These are phyloP conservation scores for Aethionema arabicum DNA, from an alignment of 345 rosid species.

Conservation along the genomic window DNA sequence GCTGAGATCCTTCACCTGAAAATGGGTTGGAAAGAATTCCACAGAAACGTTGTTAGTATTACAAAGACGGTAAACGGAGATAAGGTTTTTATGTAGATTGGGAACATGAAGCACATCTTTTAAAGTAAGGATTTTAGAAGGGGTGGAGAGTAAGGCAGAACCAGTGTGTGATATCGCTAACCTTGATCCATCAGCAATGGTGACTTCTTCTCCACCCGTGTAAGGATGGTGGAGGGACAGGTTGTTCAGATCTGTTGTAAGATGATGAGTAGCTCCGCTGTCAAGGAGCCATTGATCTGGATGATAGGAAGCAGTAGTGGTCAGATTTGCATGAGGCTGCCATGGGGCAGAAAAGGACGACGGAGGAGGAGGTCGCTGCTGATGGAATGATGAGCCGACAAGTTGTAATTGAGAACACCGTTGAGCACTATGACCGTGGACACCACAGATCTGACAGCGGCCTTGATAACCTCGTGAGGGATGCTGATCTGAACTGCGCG, in stretches of 20 bases:
- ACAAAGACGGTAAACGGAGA: neutral
- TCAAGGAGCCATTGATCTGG: neutral
- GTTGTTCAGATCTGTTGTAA: neutral
- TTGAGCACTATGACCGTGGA: neutral
- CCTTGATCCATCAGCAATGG: neutral
- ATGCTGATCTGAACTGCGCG: no score
- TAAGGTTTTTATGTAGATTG: neutral
- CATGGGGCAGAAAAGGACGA: no score
- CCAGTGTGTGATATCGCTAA: neutral
- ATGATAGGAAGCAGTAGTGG: neutral
- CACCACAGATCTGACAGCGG: neutral
- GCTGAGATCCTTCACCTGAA: neutral
- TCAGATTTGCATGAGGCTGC: neutral
- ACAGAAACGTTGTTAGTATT: neutral
- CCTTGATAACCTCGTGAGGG: neutral
- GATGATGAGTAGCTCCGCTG: neutral
- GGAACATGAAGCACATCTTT: neutral
- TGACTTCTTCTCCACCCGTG: neutral
- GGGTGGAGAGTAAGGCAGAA: neutral
- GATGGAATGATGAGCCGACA: no score
- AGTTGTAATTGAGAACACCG: neutral
- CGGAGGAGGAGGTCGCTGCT: no score
- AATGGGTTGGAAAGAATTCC: neutral
- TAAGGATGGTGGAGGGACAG: neutral
- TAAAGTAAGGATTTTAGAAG: rapidly evolving